Percentiles rank a stretch among this genome's conserved stretches.
These are phyloP conservation scores for Bassia scoparia DNA, from an alignment of 148 eudicot genomes.

Conservation along the genomic window DNA sequence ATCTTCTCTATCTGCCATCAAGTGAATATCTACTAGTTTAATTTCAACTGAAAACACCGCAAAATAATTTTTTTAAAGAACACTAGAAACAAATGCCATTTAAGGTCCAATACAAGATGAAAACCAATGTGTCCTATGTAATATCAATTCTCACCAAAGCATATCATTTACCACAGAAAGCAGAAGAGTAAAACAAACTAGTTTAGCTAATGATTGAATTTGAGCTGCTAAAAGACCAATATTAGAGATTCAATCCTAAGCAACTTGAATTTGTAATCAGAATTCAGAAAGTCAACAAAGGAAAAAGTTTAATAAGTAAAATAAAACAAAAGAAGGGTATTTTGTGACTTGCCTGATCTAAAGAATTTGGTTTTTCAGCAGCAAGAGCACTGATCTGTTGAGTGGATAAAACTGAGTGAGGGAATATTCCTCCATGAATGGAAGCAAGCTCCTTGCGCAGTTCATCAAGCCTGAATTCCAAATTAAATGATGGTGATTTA, in stretches of 20 bases:
- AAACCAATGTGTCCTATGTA: not conserved
- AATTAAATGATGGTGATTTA: slow-evolving; percentile 42
- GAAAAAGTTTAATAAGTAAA: not conserved
- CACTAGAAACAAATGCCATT: not conserved
- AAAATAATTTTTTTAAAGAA: not conserved
- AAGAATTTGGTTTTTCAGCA: slow-evolving; percentile 56
- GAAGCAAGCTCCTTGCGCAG: slow-evolving; percentile 82
- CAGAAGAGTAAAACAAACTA: not conserved
- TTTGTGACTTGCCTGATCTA: slow-evolving; percentile 52
- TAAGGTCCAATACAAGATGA: not conserved
- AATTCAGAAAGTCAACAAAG: not conserved
- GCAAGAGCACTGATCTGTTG: slow-evolving; percentile 68
- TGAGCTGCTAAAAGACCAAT: not conserved
- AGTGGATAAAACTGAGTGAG: slow-evolving; percentile 84
- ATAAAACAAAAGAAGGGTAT: not conserved
- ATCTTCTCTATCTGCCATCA: slow-evolving; percentile 69
- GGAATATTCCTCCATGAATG: slow-evolving; percentile 77
- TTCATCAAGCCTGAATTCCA: slow-evolving; percentile 69
- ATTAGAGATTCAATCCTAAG: not conserved
- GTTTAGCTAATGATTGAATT: not conserved
- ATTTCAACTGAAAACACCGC: not conserved
- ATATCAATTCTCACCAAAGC: not conserved
- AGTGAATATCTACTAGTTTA: not conserved
- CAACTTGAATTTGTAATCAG: not conserved
- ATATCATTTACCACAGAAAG: not conserved